Evolutionary conservation across 108 stramenopile species (phyloP).

Genomic region (Nitzschia palea): DNA sequence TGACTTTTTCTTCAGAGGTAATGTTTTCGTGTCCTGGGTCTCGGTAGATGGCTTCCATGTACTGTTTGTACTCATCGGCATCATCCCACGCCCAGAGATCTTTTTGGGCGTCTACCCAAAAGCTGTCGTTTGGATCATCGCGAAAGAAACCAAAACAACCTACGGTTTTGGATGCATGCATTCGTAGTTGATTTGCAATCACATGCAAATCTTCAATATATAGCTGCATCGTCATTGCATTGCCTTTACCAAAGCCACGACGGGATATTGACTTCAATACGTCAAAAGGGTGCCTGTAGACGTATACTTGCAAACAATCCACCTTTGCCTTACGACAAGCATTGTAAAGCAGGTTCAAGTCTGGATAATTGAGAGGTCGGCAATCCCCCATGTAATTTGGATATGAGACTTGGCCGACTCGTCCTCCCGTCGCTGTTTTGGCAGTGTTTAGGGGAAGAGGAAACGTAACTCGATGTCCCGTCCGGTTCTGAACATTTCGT

Average conservation of each 20-base stretch:
- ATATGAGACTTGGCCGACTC: constrained; percentile 10
- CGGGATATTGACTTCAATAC: background rate
- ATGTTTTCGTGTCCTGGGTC: background rate
- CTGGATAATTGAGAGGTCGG: constrained; percentile 17
- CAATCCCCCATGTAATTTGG: constrained; percentile 21
- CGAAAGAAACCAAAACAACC: constrained; percentile 12
- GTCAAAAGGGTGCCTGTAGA: constrained; percentile 15
- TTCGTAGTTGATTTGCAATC: constrained; percentile 1
- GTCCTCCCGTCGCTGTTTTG: background rate
- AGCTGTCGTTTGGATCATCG: background rate
- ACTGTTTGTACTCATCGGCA: background rate
- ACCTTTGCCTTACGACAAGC: constrained; percentile 26
- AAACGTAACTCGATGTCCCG: background rate
- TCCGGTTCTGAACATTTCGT: background rate
- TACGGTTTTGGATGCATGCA: background rate
- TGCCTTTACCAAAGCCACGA: background rate
- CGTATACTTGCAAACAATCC: constrained; percentile 12
- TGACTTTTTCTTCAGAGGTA: background rate
- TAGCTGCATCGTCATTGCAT: background rate
- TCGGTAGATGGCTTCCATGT: background rate
- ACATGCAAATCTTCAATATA: background rate
- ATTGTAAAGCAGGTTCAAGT: constrained; percentile 16
- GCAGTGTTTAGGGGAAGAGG: background rate
- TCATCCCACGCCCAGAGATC: constrained; percentile 2
- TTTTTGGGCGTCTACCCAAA: constrained; percentile 22